phyloP scores from a whole-genome alignment of 2,329 filamentous ascomycete species.

The Fusarium paranaense region DNA sequence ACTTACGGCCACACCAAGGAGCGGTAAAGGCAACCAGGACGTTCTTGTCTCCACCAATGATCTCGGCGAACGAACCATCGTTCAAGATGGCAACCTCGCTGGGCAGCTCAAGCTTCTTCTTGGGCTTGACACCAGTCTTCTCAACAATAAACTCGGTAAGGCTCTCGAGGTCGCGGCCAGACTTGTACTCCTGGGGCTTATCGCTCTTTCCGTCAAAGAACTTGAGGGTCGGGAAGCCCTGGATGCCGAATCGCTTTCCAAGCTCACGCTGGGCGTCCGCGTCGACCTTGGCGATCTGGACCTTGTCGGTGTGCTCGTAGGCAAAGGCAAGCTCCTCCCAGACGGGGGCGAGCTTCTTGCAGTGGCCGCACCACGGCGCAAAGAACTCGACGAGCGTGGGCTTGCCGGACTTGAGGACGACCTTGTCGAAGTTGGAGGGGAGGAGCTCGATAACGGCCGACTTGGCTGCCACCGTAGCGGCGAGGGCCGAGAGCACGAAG shows the following conservation, averaged over 20 bases:
- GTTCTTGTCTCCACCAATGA: constrained; percentile 86
- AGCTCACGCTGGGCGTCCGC: constrained; percentile 88
- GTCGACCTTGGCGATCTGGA: constrained; percentile 95
- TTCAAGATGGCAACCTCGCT: constrained; percentile 84
- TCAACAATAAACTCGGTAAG: constrained; percentile 83
- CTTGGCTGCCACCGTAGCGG: constrained; percentile 70
- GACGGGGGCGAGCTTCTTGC: constrained; percentile 94
- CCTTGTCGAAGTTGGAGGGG: constrained; percentile 89
- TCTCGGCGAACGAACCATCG: constrained; percentile 80
- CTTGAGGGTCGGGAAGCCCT: constrained; percentile 97
- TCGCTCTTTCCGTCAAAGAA: constrained; percentile 97
- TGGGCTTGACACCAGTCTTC: constrained; percentile 87
- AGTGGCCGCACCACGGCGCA: constrained; percentile 98
- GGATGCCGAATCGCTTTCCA: constrained; percentile 86
- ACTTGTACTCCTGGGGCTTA: constrained; percentile 85
- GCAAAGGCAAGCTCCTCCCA: constrained; percentile 88
- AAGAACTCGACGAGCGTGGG: constrained; percentile 98
- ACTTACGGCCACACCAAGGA: constrained; percentile 98
- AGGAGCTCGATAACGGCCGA: constrained; percentile 92
- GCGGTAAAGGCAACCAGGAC: constrained; percentile 97
- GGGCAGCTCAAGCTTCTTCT: constrained; percentile 78
- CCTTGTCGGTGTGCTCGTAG: constrained; percentile 78
- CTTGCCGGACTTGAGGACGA: constrained; percentile 92
- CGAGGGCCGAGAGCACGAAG: constrained; percentile 68
- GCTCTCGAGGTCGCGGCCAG: constrained; percentile 88